These are phyloP conservation scores for Sclerotinia sclerotiorum DNA, from an alignment of 2,329 filamentous ascomycete species.

Conservation along the genomic window DNA sequence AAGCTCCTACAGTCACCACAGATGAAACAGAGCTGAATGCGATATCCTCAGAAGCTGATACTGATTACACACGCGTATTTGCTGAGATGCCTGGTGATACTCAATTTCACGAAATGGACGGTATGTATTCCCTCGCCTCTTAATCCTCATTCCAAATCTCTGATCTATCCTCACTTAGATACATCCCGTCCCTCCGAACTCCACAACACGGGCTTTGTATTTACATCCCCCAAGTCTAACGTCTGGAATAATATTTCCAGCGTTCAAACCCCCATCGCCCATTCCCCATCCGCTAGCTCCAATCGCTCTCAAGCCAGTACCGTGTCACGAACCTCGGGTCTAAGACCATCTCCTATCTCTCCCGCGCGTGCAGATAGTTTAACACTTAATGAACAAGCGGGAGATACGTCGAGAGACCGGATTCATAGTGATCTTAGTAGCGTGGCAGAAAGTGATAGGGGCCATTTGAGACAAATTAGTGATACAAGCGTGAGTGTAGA, in stretches of 20 bases:
- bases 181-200: constrained; percentile 35
- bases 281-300: constrained; percentile 26
- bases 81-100: constrained; percentile 34
- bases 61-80: constrained; percentile 27
- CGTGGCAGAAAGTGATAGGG: constrained; percentile 28
- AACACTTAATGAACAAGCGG: constrained; percentile 20
- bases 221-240: constrained; percentile 10
- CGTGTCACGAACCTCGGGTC: constrained; percentile 31
- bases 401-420: not conserved
- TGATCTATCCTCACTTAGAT: constrained; percentile 26
- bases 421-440: constrained; percentile 28
- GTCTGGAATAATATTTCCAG: constrained; percentile 18
- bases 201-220: constrained; percentile 29
- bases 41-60: constrained; percentile 26
- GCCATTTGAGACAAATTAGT: constrained; percentile 34
- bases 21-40: constrained; percentile 31
- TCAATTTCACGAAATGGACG: constrained; percentile 41
- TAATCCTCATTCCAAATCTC: not conserved
- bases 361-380: constrained; percentile 29
- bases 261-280: constrained; percentile 15
- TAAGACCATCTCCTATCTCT: constrained; percentile 24
- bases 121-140: constrained; percentile 31
- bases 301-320: constrained; percentile 27
- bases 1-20: constrained; percentile 38
- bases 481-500: constrained; percentile 35